Evolutionary conservation across 179 eudicot species (phyloP).

Genomic region (Silene noctiflora): DNA sequence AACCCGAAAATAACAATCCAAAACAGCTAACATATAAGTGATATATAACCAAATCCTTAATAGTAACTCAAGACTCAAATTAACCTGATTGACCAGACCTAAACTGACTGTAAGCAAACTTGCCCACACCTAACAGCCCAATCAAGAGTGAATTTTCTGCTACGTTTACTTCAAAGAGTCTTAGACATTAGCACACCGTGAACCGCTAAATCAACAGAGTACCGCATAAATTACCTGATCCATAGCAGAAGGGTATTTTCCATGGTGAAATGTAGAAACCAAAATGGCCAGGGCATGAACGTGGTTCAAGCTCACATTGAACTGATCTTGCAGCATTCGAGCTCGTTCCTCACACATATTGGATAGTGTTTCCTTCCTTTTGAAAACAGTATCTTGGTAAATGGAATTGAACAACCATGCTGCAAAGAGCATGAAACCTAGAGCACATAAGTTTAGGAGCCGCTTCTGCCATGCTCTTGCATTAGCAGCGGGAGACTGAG

Average conservation of each 20-base stretch:
- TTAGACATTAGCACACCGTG: neutral
- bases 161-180: neutral
- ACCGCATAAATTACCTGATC: slow-evolving; percentile 57
- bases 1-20: no score
- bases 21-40: no score
- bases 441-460: slow-evolving; percentile 39
- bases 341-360: slow-evolving; percentile 97
- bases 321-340: slow-evolving; percentile 94
- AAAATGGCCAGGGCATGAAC: slow-evolving; percentile 87
- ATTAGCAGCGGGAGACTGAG: slow-evolving; percentile 39
- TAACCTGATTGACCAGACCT: no score
- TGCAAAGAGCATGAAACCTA: slow-evolving; percentile 37
- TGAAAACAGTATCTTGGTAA: slow-evolving; percentile 37
- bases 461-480: slow-evolving; percentile 56
- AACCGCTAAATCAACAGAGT: neutral
- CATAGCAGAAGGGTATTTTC: slow-evolving; percentile 72
- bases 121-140: no score
- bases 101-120: no score
- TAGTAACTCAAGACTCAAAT: no score
- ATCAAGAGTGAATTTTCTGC: no score
- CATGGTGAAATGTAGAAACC: slow-evolving; percentile 81
- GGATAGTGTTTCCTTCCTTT: slow-evolving; percentile 59
- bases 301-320: slow-evolving; percentile 94
- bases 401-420: slow-evolving; percentile 42
- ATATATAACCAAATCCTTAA: no score